These are phyloP conservation scores for Microdochium bolleyi DNA, from an alignment of 2,329 filamentous ascomycete genomes.

Conservation along the genomic window DNA sequence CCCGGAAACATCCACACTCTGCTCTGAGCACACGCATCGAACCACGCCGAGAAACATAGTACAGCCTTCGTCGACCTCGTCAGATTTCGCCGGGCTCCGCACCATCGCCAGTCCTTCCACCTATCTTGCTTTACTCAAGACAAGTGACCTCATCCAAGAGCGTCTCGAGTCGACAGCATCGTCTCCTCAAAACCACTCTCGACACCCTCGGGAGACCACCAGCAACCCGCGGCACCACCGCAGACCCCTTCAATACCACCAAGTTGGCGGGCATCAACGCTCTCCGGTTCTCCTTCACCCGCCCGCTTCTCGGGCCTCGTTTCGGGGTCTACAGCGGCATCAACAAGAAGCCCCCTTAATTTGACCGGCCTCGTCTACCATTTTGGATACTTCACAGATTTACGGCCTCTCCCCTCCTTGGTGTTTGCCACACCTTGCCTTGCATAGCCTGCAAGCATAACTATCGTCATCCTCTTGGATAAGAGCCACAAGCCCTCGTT, in stretches of 20 bases:
- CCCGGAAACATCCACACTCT: too few relatives aligned
- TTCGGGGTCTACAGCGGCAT: slow-evolving; percentile 94
- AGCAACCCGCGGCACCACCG: not conserved
- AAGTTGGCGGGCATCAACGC: slow-evolving; percentile 87
- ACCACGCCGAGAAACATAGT: too few relatives aligned
- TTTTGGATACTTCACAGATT: slow-evolving; percentile 20
- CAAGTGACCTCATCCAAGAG: not conserved
- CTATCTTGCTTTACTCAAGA: not conserved
- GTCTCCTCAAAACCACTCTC: not conserved
- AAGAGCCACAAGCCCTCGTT: slow-evolving; percentile 1
- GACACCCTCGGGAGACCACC: not conserved
- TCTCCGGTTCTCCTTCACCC: slow-evolving; percentile 64
- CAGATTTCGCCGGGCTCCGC: too few relatives aligned
- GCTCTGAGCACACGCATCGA: too few relatives aligned
- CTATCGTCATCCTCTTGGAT: not conserved
- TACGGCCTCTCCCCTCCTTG: slow-evolving; percentile 4
- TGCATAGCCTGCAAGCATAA: not conserved
- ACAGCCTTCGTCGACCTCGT: too few relatives aligned
- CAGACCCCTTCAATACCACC: slow-evolving; percentile 47
- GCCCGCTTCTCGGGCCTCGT: slow-evolving; percentile 86
- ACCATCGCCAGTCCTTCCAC: not conserved
- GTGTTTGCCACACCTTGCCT: slow-evolving; percentile 1
- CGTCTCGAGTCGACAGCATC: not conserved
- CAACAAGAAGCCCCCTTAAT: slow-evolving; percentile 97
- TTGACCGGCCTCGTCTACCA: slow-evolving; percentile 31